phyloP scores from a whole-genome alignment of 2,329 filamentous ascomycete genomes.

The Xylaria arbuscula region DNA sequence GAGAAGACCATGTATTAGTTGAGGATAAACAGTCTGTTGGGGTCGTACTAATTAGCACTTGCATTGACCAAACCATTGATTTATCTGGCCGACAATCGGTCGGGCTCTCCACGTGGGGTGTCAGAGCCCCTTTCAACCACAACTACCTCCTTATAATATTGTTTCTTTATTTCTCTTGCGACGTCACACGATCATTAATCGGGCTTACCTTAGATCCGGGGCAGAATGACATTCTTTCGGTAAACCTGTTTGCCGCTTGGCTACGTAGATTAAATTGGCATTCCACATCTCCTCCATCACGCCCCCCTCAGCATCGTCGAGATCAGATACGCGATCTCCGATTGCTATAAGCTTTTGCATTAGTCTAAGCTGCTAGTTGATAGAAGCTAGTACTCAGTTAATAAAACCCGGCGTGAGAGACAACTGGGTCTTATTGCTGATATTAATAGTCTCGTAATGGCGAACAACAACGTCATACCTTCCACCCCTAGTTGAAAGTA shows the following conservation, averaged over 20 bases:
- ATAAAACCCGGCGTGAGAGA: not conserved
- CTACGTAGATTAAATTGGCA: not conserved
- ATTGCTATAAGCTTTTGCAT: not conserved
- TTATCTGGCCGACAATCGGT: slow-evolving; percentile 13
- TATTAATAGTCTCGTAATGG: not conserved
- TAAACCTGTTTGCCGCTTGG: not conserved
- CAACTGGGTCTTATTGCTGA: not conserved
- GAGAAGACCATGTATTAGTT: not conserved
- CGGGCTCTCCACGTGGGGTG: slow-evolving; percentile 12
- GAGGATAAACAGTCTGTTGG: not conserved
- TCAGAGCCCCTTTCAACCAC: not conserved
- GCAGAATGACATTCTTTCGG: not conserved
- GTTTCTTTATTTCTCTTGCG: not conserved
- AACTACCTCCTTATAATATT: not conserved
- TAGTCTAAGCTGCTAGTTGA: not conserved
- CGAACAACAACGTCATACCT: not conserved
- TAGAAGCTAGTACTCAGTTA: not conserved
- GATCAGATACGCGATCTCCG: not conserved
- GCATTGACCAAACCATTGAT: slow-evolving; percentile 7
- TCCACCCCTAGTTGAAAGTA: not conserved
- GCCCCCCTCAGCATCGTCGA: not conserved
- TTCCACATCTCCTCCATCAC: not conserved
- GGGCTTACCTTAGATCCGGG: not conserved
- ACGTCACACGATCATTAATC: slow-evolving; percentile 10
- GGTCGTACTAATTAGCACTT: slow-evolving; percentile 4